A percentile compares a stretch with the other conserved stretches of the same genome.
phyloP scores from a whole-genome alignment of 768 basidiomycete species.

The Russula emetica region DNA sequence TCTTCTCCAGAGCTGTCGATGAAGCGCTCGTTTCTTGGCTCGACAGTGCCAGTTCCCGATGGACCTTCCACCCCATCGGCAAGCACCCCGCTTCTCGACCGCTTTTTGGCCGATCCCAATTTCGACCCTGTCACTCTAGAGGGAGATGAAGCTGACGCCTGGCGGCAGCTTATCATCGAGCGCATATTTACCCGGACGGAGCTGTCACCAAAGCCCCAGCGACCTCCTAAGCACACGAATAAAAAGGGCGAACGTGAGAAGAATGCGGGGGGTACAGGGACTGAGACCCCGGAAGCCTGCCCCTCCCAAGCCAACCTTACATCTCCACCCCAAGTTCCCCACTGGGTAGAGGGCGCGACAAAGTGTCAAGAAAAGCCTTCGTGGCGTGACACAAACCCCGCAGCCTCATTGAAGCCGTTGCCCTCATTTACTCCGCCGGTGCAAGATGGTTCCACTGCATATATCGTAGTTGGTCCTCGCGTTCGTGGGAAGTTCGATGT shows the following conservation, averaged over 20 bases:
- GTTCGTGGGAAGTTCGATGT: conserved; percentile 68
- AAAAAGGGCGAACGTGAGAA: conserved; percentile 12
- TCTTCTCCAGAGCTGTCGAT: conserved; percentile 27
- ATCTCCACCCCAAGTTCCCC: conserved; percentile 21
- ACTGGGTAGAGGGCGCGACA: conserved; percentile 12
- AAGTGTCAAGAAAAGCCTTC: not conserved
- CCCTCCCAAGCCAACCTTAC: not conserved
- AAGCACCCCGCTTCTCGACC: conserved; percentile 28
- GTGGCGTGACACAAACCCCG: conserved; percentile 10
- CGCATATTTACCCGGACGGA: conserved; percentile 50
- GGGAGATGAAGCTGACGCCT: conserved; percentile 49
- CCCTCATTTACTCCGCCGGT: conserved; percentile 9
- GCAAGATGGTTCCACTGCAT: conserved; percentile 32
- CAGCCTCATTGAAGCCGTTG: conserved; percentile 16
- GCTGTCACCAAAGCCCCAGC: conserved; percentile 6
- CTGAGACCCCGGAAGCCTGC: not conserved
- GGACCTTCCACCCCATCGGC: not conserved
- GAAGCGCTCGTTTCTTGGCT: conserved; percentile 27
- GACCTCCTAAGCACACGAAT: not conserved
- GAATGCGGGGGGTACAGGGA: not conserved
- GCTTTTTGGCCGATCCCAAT: conserved; percentile 28
- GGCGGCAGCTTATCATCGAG: conserved; percentile 48
- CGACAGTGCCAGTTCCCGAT: not conserved
- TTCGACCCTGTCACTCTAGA: conserved; percentile 37
- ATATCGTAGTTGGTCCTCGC: conserved; percentile 42